Percentiles rank a stretch among this genome's conserved stretches.
These are phyloP conservation scores for Botrytis tulipae DNA, from an alignment of 2,329 filamentous ascomycete genomes.

Conservation along the genomic window DNA sequence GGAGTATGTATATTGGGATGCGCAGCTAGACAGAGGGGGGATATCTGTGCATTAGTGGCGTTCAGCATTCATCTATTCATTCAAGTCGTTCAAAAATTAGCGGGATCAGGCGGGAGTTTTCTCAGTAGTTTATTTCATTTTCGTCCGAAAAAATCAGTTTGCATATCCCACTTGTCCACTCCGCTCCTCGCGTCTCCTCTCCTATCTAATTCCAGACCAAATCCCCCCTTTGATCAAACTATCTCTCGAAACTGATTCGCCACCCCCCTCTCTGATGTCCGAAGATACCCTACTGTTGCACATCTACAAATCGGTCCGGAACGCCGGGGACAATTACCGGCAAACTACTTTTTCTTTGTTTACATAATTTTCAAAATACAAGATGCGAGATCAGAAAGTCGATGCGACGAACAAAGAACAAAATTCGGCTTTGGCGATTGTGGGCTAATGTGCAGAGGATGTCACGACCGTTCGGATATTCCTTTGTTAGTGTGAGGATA, in stretches of 20 bases:
- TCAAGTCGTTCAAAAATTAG: neutral
- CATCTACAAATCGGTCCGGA: slow-evolving; percentile 2
- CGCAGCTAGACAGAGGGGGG: neutral
- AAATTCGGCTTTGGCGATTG: neutral
- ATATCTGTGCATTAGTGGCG: neutral
- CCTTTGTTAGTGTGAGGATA: neutral
- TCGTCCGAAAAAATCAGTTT: neutral
- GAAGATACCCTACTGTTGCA: neutral
- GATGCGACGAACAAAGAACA: neutral
- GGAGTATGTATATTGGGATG: neutral
- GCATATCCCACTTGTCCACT: neutral
- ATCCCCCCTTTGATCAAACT: neutral
- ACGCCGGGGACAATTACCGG: neutral
- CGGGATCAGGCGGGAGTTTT: neutral
- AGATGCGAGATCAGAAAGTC: neutral
- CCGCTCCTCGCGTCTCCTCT: neutral
- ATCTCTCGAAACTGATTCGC: neutral
- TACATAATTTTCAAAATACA: neutral
- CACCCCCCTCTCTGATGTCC: neutral
- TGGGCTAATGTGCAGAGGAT: neutral
- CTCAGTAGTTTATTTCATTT: neutral
- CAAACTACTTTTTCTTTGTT: neutral
- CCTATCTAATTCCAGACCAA: neutral
- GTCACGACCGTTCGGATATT: neutral
- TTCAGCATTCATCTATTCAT: neutral